phyloP scores from a whole-genome alignment of 176 grass and related monocot genomes.

The Elaeis guineensis region DNA sequence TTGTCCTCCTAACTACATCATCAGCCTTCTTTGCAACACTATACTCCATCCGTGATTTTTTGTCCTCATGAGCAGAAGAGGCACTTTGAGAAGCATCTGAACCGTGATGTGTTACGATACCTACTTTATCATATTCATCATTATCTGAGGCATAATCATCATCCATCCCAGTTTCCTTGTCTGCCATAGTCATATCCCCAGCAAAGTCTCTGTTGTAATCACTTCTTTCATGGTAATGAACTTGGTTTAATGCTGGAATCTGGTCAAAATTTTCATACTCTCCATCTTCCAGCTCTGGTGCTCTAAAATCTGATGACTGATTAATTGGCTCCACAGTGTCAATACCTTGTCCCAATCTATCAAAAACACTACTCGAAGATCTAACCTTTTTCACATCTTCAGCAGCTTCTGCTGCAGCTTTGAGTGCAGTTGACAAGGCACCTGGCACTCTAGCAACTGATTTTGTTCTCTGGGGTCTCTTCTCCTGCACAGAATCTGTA shows the following conservation, averaged over 20 bases:
- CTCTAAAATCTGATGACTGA: conserved; percentile 25
- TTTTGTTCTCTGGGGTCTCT: conserved; percentile 47
- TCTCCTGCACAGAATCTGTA: conserved; percentile 32
- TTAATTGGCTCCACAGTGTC: background rate
- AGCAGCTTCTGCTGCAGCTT: conserved; percentile 67
- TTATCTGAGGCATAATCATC: conserved; percentile 42
- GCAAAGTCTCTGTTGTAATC: conserved; percentile 35
- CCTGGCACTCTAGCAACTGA: conserved; percentile 41
- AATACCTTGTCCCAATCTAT: conserved; percentile 61
- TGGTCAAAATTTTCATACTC: conserved; percentile 34
- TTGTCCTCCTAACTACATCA: conserved; percentile 34
- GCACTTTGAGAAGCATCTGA: conserved; percentile 27
- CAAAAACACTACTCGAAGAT: conserved; percentile 71
- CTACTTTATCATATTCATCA: conserved; percentile 37
- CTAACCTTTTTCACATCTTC: conserved; percentile 60
- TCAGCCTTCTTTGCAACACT: conserved; percentile 42
- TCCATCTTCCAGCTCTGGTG: conserved; percentile 26
- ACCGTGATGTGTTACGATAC: conserved; percentile 23
- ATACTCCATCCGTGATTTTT: conserved; percentile 23
- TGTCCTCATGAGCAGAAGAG: conserved; percentile 23
- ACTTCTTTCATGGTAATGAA: conserved; percentile 34
- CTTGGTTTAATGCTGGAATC: conserved; percentile 16
- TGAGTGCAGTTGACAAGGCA: conserved; percentile 57
- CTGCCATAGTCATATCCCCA: conserved; percentile 31
- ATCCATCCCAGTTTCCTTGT: conserved; percentile 34